These are phyloP conservation scores for Fusarium chuoi DNA, from an alignment of 2,329 filamentous ascomycete genomes.

Conservation along the genomic window DNA sequence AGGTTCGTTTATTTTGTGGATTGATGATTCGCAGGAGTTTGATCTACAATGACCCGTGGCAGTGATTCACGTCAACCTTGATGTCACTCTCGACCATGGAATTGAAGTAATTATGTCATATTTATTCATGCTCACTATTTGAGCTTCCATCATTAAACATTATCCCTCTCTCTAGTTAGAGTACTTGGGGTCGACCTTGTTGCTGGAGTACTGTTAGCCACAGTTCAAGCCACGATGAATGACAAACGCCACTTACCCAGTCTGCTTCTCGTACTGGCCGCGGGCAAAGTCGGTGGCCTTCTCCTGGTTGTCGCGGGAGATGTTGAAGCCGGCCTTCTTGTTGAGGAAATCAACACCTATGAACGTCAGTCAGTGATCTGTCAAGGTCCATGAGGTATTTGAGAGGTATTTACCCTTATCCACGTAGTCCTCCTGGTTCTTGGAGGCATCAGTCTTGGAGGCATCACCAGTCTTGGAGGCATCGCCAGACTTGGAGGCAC, in stretches of 20 bases:
- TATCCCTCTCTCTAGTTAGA: conserved; percentile 48
- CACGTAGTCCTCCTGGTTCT: conserved; percentile 49
- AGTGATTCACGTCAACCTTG: not conserved
- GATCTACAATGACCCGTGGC: not conserved
- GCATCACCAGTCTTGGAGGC: conserved; percentile 5
- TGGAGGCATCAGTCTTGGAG: conserved; percentile 3
- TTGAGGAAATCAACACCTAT: conserved; percentile 45
- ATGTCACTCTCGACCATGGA: not conserved
- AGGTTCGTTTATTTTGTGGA: conserved; percentile 8
- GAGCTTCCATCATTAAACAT: conserved; percentile 22
- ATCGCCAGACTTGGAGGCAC: conserved; percentile 30
- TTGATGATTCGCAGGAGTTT: not conserved
- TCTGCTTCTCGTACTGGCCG: conserved; percentile 49
- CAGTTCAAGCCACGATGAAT: not conserved
- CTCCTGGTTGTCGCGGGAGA: conserved; percentile 50
- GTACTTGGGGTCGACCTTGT: conserved; percentile 45
- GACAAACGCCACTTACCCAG: conserved; percentile 47
- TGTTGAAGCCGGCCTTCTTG: conserved; percentile 51
- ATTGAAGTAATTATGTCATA: conserved; percentile 13
- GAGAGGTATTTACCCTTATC: conserved; percentile 50
- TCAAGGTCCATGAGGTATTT: not conserved
- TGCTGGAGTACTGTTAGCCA: conserved; percentile 25
- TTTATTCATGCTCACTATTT: conserved; percentile 34
- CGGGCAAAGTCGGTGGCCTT: conserved; percentile 54
- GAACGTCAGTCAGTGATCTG: not conserved